Percentiles rank a stretch among this genome's conserved stretches.
Conservation (phyloP, 768 basidiomycete genomes). For the Lactifluus piperatus region DNA sequence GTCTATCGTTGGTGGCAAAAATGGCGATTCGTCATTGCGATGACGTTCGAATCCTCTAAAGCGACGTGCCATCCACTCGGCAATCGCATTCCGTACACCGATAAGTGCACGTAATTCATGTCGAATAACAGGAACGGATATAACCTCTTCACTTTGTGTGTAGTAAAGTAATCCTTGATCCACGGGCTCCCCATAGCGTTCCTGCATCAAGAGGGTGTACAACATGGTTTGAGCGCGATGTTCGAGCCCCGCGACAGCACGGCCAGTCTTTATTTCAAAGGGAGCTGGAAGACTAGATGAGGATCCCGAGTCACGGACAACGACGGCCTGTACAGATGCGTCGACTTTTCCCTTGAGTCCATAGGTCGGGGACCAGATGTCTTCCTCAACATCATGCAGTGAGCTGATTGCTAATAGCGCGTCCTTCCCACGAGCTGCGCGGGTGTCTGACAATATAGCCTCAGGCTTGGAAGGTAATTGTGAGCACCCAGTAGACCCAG, state of each 20-base stretch:
- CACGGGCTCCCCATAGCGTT: slow-evolving; percentile 81
- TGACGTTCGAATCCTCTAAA: slow-evolving; percentile 14
- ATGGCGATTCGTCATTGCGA: slow-evolving; percentile 30
- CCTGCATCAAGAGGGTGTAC: slow-evolving; percentile 83
- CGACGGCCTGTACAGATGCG: slow-evolving; percentile 67
- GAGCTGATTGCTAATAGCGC: slow-evolving; percentile 64
- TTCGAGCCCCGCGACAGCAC: slow-evolving; percentile 67
- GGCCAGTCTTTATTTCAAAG: slow-evolving; percentile 95
- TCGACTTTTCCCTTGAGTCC: slow-evolving; percentile 96
- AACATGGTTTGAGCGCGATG: slow-evolving; percentile 98
- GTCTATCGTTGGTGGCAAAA: slow-evolving; percentile 85
- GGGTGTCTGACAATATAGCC: slow-evolving; percentile 61
- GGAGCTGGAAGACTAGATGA: slow-evolving; percentile 45
- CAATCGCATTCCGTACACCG: slow-evolving; percentile 77
- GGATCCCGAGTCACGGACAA: slow-evolving; percentile 31
- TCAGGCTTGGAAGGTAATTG: slow-evolving; percentile 35
- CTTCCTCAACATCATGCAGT: slow-evolving; percentile 87
- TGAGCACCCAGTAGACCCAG: slow-evolving; percentile 7
- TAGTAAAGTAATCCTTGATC: slow-evolving; percentile 86
- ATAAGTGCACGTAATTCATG: slow-evolving; percentile 84
- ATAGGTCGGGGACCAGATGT: slow-evolving; percentile 93
- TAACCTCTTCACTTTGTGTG: slow-evolving; percentile 83
- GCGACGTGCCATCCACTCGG: slow-evolving; percentile 61
- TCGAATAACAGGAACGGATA: slow-evolving; percentile 66
- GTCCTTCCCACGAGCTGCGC: slow-evolving; percentile 38